Evolutionary conservation across 176 grass and related monocot genomes (phyloP), one percentile per base, ranked within the genome.

Genomic region (Carex pumila): DNA sequence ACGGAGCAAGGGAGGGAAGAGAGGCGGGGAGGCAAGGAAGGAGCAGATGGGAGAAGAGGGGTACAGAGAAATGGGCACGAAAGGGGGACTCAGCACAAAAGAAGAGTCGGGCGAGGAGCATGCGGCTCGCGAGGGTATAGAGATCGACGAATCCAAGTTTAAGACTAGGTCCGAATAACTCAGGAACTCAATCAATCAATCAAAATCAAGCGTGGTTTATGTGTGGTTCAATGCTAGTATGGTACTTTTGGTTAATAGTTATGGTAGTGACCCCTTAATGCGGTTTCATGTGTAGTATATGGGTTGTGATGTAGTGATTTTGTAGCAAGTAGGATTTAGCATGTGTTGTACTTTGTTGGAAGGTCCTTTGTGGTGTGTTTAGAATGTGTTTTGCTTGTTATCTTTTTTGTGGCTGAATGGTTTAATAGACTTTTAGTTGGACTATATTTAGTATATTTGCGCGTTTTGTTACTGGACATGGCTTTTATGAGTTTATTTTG

Each of bases 121-220:
- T 2, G 72, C 25, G 2, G 72, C 45, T 77, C 50, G 72, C 0
- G 45, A 55, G 2, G n/a, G 72, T 45, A 77, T 77, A 19, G 72
- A 77, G 21, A 77, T 77, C 19, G 72, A 77, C 12, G 72, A 77
- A 55, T 77, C 72, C 72, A 77, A 78, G 49, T 73, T 34, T 47
- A 56, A 29, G 14, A 55, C 65, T 39, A 5, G 15, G 34, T 69
- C 32, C 6, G 17, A 69, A 11, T 69, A 69, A 18, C 10, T 65
- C 0, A 9, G 3, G 0, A 7, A 14, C 6, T 69, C 34, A 8
- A 39, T 69, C 65, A 18, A 71, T n/a, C n/a, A n/a, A n/a, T n/a
- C n/a, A n/a, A n/a, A n/a, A 25, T 25, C 25, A 25, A 25, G 25
- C 25, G 25, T 25, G 25, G 25, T 25, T 25, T 25, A n/a, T n/a